These are phyloP conservation scores for Monosporascus sp. DNA, from an alignment of 2,329 filamentous ascomycete species.

Conservation along the genomic window DNA sequence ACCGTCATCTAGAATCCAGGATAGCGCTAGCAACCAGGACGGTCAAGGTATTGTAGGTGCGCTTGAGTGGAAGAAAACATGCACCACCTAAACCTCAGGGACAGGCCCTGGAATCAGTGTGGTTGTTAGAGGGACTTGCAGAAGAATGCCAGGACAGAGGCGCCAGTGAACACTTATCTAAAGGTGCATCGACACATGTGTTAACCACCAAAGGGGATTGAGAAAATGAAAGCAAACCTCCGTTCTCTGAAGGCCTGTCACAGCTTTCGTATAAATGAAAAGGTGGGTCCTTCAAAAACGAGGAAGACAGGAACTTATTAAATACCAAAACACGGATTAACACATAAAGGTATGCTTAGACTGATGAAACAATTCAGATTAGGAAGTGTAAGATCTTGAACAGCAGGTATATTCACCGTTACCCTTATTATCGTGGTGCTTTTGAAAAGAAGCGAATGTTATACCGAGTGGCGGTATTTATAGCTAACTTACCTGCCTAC, in stretches of 20 bases:
- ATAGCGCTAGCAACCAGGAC: too few relatives aligned
- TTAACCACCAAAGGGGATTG: not conserved
- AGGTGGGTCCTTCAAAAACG: slow-evolving; percentile 14
- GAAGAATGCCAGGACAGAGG: slow-evolving; percentile 2
- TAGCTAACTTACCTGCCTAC: too few relatives aligned
- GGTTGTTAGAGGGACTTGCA: not conserved
- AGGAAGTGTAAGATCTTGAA: too few relatives aligned
- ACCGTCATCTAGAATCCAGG: too few relatives aligned
- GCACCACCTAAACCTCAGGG: too few relatives aligned
- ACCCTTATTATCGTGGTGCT: too few relatives aligned
- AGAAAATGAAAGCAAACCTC: not conserved
- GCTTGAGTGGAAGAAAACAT: too few relatives aligned
- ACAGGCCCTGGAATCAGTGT: too few relatives aligned
- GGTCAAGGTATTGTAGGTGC: too few relatives aligned
- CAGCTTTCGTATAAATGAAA: slow-evolving; percentile 12
- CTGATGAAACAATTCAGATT: not conserved
- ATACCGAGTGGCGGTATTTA: too few relatives aligned
- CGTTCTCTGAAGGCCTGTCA: slow-evolving; percentile 14
- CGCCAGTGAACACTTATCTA: slow-evolving; percentile 13
- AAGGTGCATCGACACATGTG: not conserved
- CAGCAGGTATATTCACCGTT: too few relatives aligned
- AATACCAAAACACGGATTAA: not conserved
- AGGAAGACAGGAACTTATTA: slow-evolving; percentile 1
- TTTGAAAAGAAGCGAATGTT: too few relatives aligned
- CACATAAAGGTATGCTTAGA: not conserved